Base-by-base conservation (phyloP, 2,329 filamentous ascomycete genomes). In the Chaetomiaceae sp. region DNA sequence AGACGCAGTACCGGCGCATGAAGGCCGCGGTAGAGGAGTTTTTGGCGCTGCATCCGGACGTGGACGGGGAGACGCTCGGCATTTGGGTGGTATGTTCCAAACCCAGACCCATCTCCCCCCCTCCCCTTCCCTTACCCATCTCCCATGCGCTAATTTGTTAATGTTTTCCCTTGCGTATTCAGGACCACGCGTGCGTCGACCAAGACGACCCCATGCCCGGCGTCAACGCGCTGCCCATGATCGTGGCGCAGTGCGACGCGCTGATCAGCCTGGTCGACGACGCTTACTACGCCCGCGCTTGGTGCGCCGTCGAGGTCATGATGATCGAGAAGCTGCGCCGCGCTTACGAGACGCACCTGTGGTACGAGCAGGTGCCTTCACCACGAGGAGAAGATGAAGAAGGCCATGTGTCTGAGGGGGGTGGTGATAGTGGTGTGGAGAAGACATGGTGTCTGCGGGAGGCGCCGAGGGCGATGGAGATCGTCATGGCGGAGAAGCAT, bases 151-250 rank as follows among this genome's bases (percentile, higher is more conserved):
- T 24, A 24, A 24, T 24, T 5, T 30, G 29, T 12, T 30, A 12
- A 30, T 12, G 4, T n/a, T 12, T 6, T 12, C 14, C 10, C 29
- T 30, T 30, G 4, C 10, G 11, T 7, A 30, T 30, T 41, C 36
- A 67, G 65, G 66, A 69, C 50, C 61, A 53, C 40, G 62, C 66
- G 8, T 69, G 65, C 42, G 58, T 70, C 18, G 58, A 68, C 50
- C 66, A 70, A 50, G 58, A 61, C 18, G 38, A 66, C 20, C 57
- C 59, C 1, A 48, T 47, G n/a, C 45, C 51, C 4, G 67, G 68
- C 6, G 61, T 68, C 5, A 47, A 53, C 2, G 60, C 65, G 0
- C 57, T 69, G 11, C 66, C 64, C 10, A 56, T 69, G 49, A 60
- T 63, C 36, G 50, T 69, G n/a, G 55, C 62, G 2, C 65, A 68